These are phyloP conservation scores for Microstegium vimineum DNA, from an alignment of 176 grass and related monocot genomes.

Conservation along the genomic window DNA sequence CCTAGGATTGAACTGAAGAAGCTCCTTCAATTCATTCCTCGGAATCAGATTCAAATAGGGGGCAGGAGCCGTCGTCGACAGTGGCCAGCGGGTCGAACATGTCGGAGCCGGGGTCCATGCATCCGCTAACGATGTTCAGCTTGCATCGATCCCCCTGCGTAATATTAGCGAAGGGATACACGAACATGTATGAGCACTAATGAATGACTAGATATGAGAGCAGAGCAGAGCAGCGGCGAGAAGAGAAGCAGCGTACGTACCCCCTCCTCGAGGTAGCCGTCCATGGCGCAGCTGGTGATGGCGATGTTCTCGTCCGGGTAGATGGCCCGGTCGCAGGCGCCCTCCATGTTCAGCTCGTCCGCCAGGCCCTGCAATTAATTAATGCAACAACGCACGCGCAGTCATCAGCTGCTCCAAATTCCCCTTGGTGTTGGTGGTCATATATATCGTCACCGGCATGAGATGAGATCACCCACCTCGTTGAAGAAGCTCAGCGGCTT, in stretches of 20 bases:
- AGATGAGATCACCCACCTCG: conserved; percentile 30
- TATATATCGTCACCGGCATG: too few species aligned
- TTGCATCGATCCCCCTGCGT: conserved; percentile 77
- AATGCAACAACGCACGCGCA: neutral
- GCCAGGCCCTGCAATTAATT: conserved; percentile 63
- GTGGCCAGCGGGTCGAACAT: conserved; percentile 62
- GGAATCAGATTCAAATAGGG: conserved; percentile 40
- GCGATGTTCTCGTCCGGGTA: conserved; percentile 75
- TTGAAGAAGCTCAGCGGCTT: conserved; percentile 85
- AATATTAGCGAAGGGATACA: too few species aligned
- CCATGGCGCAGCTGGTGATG: conserved; percentile 81
- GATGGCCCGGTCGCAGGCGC: conserved; percentile 84
- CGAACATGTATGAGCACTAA: neutral
- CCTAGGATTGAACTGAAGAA: neutral
- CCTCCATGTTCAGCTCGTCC: conserved; percentile 65
- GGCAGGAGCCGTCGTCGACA: conserved; percentile 82
- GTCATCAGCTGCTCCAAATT: too few species aligned
- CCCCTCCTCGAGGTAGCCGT: conserved; percentile 67
- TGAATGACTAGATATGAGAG: neutral
- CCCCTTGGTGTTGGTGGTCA: neutral
- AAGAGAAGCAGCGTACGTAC: conserved; percentile 19
- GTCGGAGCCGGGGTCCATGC: conserved; percentile 76
- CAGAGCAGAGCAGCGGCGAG: neutral
- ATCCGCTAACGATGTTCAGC: conserved; percentile 74
- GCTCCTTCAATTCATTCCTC: conserved; percentile 42